phyloP scores from a whole-genome alignment of 768 basidiomycete genomes.

The Pholiota microspora region DNA sequence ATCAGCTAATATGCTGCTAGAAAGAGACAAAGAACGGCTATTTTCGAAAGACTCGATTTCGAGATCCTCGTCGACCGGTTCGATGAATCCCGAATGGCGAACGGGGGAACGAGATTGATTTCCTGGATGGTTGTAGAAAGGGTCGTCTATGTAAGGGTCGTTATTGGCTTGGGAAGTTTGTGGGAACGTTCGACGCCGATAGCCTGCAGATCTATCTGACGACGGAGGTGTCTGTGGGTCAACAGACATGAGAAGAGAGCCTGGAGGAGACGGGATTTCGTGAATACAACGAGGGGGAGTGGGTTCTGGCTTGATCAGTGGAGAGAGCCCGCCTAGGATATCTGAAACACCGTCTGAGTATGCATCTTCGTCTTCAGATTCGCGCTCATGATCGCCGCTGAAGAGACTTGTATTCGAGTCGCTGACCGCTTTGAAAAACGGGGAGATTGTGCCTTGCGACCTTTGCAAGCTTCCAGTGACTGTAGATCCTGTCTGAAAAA shows the following conservation, averaged over 20 bases:
- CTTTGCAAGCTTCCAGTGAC: constrained; percentile 24
- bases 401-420: constrained; percentile 30
- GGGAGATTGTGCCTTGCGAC: constrained; percentile 19
- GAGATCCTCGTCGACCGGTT: constrained; percentile 46
- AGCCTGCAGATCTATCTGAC: background rate
- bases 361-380: constrained; percentile 7
- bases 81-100: constrained; percentile 54
- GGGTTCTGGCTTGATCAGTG: constrained; percentile 12
- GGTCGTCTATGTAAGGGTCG: background rate
- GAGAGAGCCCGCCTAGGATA: constrained; percentile 22
- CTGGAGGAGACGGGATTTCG: constrained; percentile 38
- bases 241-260: constrained; percentile 28
- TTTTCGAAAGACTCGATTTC: constrained; percentile 52
- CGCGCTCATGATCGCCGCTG: constrained; percentile 8
- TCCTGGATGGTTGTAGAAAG: constrained; percentile 11
- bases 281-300: constrained; percentile 46
- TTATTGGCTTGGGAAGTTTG: background rate
- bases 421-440: constrained; percentile 11
- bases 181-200: background rate
- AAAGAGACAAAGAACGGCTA: constrained; percentile 22
- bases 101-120: constrained; percentile 22
- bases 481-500: constrained; percentile 32
- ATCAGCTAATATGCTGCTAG: background rate
- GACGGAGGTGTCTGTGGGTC: background rate
- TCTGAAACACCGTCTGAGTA: constrained; percentile 16